Percentiles rank a stretch among this genome's conserved stretches.
Conservation (phyloP, 352 stramenopile species). For the Phytophthora podocarpi region DNA sequence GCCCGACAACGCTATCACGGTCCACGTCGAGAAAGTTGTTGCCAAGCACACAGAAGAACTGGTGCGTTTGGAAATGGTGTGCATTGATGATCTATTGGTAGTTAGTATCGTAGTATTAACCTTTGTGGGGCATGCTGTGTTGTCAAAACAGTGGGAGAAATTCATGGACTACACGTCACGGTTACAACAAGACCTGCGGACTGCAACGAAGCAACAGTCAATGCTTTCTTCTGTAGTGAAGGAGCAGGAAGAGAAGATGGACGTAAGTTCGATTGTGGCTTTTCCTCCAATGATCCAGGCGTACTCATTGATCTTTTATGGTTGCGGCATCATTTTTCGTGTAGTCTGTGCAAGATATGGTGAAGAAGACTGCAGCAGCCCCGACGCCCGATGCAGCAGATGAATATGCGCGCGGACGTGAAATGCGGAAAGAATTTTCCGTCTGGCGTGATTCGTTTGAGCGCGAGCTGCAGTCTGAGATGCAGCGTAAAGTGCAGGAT, state of each 20-base stretch:
- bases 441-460: slow-evolving; percentile 40
- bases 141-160: slow-evolving; percentile 49
- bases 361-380: slow-evolving; percentile 19
- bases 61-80: slow-evolving; percentile 35
- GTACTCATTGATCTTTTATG: slow-evolving; percentile 8
- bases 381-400: neutral
- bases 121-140: neutral
- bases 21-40: slow-evolving; percentile 75
- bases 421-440: slow-evolving; percentile 38
- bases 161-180: slow-evolving; percentile 47
- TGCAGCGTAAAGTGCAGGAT: slow-evolving; percentile 55
- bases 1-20: slow-evolving; percentile 54
- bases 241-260: slow-evolving; percentile 47
- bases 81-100: neutral
- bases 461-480: slow-evolving; percentile 47
- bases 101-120: neutral
- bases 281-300: neutral
- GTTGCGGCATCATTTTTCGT: slow-evolving; percentile 1
- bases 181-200: slow-evolving; percentile 38
- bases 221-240: slow-evolving; percentile 36
- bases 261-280: slow-evolving; percentile 29
- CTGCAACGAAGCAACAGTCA: slow-evolving; percentile 35
- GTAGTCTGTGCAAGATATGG: slow-evolving; percentile 30
- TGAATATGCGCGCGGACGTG: slow-evolving; percentile 10
- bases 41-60: slow-evolving; percentile 66